These are phyloP conservation scores for Arthrobotrys entomopaga DNA, from an alignment of 2,329 filamentous ascomycete species.

Conservation along the genomic window DNA sequence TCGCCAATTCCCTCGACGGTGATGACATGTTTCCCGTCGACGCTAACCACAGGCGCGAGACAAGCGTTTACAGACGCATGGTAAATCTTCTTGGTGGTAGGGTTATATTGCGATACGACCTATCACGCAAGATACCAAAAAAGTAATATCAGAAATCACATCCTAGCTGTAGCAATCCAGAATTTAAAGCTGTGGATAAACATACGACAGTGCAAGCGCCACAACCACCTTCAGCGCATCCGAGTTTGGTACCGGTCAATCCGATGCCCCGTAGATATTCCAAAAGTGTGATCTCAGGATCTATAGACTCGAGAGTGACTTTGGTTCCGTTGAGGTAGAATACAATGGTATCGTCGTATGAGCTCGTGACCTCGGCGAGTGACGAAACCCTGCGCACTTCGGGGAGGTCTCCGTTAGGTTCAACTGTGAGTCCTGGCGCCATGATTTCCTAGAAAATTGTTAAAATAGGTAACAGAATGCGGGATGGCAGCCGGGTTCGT, in stretches of 20 bases:
- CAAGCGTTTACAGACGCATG: slow-evolving; percentile 98
- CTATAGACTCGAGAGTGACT: slow-evolving; percentile 80
- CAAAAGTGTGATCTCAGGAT: slow-evolving; percentile 89
- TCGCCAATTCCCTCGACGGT: slow-evolving; percentile 96
- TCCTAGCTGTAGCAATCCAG: slow-evolving; percentile 8
- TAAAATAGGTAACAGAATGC: not conserved
- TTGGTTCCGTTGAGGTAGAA: slow-evolving; percentile 97
- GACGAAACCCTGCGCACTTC: slow-evolving; percentile 63
- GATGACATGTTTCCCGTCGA: slow-evolving; percentile 98
- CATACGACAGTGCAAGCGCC: slow-evolving; percentile 90
- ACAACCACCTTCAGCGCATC: slow-evolving; percentile 95
- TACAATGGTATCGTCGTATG: slow-evolving; percentile 85
- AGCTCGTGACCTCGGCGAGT: slow-evolving; percentile 73
- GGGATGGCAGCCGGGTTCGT: not conserved
- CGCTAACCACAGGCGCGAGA: slow-evolving; percentile 86
- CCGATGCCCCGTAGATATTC: slow-evolving; percentile 94
- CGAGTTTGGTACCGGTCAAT: slow-evolving; percentile 93
- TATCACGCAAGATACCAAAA: slow-evolving; percentile 58
- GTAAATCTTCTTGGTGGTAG: slow-evolving; percentile 90
- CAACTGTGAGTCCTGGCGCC: slow-evolving; percentile 69
- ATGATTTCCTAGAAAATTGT: slow-evolving; percentile 61
- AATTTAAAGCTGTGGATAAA: slow-evolving; percentile 37
- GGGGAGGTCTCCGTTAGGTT: slow-evolving; percentile 64
- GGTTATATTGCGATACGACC: slow-evolving; percentile 90
- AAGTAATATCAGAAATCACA: no score